Evolutionary conservation across 2,329 filamentous ascomycete genomes (phyloP).

Genomic region (Cyclaneusma minus): DNA sequence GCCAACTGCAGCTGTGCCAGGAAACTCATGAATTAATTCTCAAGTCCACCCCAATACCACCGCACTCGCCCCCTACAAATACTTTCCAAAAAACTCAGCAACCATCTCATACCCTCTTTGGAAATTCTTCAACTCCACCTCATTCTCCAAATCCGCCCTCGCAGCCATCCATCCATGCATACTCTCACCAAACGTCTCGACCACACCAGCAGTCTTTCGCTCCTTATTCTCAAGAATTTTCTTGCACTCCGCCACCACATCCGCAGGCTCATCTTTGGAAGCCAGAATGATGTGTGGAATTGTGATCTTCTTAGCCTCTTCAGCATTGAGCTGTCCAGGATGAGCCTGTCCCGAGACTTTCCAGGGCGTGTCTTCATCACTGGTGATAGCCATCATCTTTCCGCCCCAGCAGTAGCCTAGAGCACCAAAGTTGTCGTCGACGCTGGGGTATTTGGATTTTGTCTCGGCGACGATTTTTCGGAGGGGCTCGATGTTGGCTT

Average conservation of each 20-base stretch:
- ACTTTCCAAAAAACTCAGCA: conserved; percentile 26
- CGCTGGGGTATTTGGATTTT: conserved; percentile 40
- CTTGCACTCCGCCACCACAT: conserved; percentile 27
- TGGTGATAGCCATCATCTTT: conserved; percentile 43
- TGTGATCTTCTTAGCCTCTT: conserved; percentile 41
- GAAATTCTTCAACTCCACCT: conserved; percentile 29
- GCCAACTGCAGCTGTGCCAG: too few species aligned
- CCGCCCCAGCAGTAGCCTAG: conserved; percentile 54
- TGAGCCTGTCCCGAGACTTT: conserved; percentile 33
- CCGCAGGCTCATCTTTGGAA: conserved; percentile 30
- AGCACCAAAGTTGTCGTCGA: conserved; percentile 32
- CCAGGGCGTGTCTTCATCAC: conserved; percentile 38
- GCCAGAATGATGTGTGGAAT: conserved; percentile 36
- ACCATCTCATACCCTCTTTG: conserved; percentile 31
- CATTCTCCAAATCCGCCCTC: conserved; percentile 28
- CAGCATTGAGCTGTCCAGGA: conserved; percentile 45
- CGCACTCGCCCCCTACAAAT: too few species aligned
- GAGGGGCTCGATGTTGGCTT: conserved; percentile 35
- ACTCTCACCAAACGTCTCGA: conserved; percentile 33
- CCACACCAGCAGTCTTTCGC: too few species aligned
- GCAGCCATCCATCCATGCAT: conserved; percentile 46
- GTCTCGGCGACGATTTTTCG: conserved; percentile 32
- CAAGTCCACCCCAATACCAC: too few species aligned
- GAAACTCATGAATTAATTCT: too few species aligned
- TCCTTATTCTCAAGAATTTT: conserved; percentile 25